Evolutionary conservation across 805 yeast species (phyloP), one percentile per base, ranked within the genome.

Genomic region (Wickerhamiella vanderwaltii): DNA sequence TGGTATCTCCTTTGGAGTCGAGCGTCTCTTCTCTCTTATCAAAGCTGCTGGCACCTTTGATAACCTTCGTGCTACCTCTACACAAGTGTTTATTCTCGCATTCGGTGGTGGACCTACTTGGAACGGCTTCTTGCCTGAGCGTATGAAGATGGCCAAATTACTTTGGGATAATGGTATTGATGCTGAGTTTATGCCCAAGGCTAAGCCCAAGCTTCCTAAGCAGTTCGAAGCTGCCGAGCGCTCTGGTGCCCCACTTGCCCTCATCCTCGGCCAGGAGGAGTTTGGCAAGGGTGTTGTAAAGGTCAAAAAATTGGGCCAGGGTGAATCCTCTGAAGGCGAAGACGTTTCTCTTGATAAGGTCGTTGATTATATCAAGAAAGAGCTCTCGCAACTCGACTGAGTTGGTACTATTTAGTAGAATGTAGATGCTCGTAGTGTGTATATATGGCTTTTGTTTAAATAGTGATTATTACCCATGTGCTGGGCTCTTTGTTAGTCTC

Each of bases 161-260:
- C 71, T 91, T 52, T 91, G 98, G 98, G 68, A 68, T 30, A 80
- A 79, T 6, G 95, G 91, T 26, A 77, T 91, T 49, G 93, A 84
- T 59, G 69, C 94, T 35, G 98, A 91, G 65, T 93, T 77, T 61
- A 69, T 88, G 47, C 91, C 84, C 68, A 91, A 91, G 64, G 73
- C 84, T 43, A 91, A 91, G 67, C 94, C 93, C 43, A 91, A 91
- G 61, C 81, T 86, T 45, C 79, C 94, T 61, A 91, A 88, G 62
- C 98, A 91, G 65, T 91, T 91, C 50, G 97, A 88, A 54, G 94
- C 95, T 39, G 97, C 98, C 32, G 98, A 91, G 54, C 87, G 84
- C 63, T 67, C 85, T 2, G 97, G 95, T 18, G 84, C 94, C 53
- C 79, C 86, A 45, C 53, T 86, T 34, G 95, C 91, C 9, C 94